Evolutionary conservation across 2,329 filamentous ascomycete genomes (phyloP).

Genomic region (Aspergillus felis): DNA sequence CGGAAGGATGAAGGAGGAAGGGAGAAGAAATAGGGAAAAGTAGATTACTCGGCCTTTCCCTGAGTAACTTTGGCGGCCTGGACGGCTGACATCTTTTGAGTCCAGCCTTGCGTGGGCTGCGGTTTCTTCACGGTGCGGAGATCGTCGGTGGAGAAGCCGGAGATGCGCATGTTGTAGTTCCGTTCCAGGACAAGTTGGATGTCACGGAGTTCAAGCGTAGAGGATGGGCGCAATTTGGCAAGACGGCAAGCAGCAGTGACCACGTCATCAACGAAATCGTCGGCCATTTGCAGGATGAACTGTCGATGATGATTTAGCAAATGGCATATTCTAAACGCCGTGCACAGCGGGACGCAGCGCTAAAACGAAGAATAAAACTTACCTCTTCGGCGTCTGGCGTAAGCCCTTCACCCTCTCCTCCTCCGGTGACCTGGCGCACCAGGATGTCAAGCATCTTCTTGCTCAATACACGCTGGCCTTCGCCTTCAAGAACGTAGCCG

Average conservation of each 20-base stretch:
- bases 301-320: slow-evolving; percentile 35
- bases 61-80: slow-evolving; percentile 77
- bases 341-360: background rate
- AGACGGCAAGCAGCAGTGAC: slow-evolving; percentile 83
- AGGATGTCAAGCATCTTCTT: slow-evolving; percentile 97
- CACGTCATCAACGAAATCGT: slow-evolving; percentile 92
- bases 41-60: slow-evolving; percentile 36
- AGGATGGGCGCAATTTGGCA: slow-evolving; percentile 86
- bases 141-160: slow-evolving; percentile 91
- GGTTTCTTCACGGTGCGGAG: slow-evolving; percentile 91
- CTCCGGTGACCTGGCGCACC: slow-evolving; percentile 86
- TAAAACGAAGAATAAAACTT: slow-evolving; percentile 22
- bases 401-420: slow-evolving; percentile 69
- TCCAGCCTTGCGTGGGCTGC: slow-evolving; percentile 83
- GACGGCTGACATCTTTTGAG: slow-evolving; percentile 94
- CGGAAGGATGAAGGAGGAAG: background rate
- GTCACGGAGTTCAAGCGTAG: slow-evolving; percentile 83
- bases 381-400: slow-evolving; percentile 96
- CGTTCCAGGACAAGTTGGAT: slow-evolving; percentile 79
- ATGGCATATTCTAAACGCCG: background rate
- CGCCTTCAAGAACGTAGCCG: slow-evolving; percentile 81
- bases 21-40: background rate
- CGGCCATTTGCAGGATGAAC: slow-evolving; percentile 83
- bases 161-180: slow-evolving; percentile 86
- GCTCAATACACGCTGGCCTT: slow-evolving; percentile 88